Conservation (phyloP, 768 basidiomycete species). For the Collybia sp. region DNA sequence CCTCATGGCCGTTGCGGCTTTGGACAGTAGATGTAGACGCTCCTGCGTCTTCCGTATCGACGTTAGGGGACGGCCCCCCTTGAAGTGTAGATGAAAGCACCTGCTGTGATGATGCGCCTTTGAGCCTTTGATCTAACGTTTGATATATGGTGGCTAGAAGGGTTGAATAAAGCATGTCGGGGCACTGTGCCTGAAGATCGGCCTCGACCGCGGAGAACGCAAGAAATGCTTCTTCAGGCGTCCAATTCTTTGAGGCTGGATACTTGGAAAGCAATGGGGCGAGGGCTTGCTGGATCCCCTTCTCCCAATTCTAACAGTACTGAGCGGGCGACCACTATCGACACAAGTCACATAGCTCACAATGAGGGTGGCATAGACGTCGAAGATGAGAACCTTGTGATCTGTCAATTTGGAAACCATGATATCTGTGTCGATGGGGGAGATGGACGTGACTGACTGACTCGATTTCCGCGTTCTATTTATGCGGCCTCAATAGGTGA, state of each 20-base stretch:
- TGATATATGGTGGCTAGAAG: slow-evolving; percentile 49
- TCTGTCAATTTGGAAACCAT: slow-evolving; percentile 41
- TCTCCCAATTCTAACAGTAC: slow-evolving; percentile 61
- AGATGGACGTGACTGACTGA: no score
- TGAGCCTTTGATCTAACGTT: slow-evolving; percentile 29
- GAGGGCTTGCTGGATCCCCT: slow-evolving; percentile 53
- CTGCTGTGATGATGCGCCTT: slow-evolving; percentile 10
- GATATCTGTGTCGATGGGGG: no score
- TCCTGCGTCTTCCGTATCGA: slow-evolving; percentile 2
- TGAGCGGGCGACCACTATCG: background rate
- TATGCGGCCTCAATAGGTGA: no score
- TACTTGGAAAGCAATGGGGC: slow-evolving; percentile 44
- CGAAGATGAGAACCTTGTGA: slow-evolving; percentile 59
- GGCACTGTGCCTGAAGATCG: slow-evolving; percentile 54
- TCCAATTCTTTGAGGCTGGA: slow-evolving; percentile 35
- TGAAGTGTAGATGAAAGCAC: slow-evolving; percentile 10
- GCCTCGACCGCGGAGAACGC: slow-evolving; percentile 50
- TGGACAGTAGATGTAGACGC: slow-evolving; percentile 11
- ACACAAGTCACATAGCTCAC: slow-evolving; percentile 27
- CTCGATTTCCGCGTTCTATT: no score
- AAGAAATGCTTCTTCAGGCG: slow-evolving; percentile 44
- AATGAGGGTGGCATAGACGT: slow-evolving; percentile 73
- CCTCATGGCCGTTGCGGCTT: slow-evolving; percentile 10
- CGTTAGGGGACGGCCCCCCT: slow-evolving; percentile 8
- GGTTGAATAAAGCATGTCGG: slow-evolving; percentile 54